Evolutionary conservation across 108 stramenopile species (phyloP).

Genomic region (Aurantiochytrium sp.): DNA sequence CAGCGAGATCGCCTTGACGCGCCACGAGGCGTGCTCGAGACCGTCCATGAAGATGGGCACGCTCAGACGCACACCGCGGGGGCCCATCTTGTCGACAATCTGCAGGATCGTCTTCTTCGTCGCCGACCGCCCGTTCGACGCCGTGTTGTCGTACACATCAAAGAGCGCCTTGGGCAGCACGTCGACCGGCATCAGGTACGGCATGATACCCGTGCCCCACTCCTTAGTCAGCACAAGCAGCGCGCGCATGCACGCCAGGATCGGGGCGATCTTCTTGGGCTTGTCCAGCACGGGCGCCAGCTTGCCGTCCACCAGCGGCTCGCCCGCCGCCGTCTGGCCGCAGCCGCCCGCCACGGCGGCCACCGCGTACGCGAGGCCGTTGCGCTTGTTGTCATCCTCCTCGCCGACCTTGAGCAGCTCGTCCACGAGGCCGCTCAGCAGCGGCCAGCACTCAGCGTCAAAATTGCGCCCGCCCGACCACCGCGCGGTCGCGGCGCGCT

Average conservation of each 20-base stretch:
- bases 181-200: background rate
- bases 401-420: background rate
- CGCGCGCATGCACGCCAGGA: background rate
- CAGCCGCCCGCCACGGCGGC: slow-evolving; percentile 1
- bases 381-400: background rate
- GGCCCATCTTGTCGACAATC: slow-evolving; percentile 16
- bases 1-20: background rate
- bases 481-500: background rate
- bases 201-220: background rate
- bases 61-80: slow-evolving; percentile 18
- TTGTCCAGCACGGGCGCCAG: background rate
- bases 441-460: background rate
- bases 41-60: background rate
- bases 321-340: background rate
- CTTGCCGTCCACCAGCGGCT: slow-evolving; percentile 2
- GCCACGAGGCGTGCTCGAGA: background rate
- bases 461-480: background rate
- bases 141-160: background rate
- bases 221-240: background rate
- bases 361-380: background rate
- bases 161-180: background rate
- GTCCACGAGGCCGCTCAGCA: background rate
- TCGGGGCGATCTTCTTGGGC: background rate
- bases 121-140: background rate
- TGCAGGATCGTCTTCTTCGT: slow-evolving; percentile 15